These are phyloP conservation scores for Schwanniomyces sp. DNA, from an alignment of 805 yeast species.

Conservation along the genomic window DNA sequence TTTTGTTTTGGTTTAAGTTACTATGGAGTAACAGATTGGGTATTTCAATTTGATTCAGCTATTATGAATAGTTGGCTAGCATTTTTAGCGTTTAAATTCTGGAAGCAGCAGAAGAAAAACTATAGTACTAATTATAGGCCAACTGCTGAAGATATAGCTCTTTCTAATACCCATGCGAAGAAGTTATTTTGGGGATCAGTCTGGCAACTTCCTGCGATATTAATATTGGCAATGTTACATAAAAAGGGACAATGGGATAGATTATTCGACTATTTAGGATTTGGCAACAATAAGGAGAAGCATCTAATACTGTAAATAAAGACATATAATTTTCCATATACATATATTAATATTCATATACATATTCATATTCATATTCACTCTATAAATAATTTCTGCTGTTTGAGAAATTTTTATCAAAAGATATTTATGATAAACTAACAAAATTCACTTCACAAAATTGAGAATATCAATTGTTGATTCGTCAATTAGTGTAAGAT, in stretches of 20 bases:
- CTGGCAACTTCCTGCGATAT: conserved; percentile 87
- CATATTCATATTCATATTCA: neutral
- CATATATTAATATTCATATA: neutral
- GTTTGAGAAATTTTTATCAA: no score
- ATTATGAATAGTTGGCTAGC: conserved; percentile 85
- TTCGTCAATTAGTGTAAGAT: no score
- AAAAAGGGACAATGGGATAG: conserved; percentile 93
- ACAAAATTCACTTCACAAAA: no score
- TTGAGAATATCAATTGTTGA: no score
- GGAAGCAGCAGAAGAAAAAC: conserved; percentile 76
- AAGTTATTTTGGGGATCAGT: conserved; percentile 93
- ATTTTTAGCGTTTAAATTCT: conserved; percentile 75
- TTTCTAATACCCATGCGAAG: conserved; percentile 72
- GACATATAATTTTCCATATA: neutral
- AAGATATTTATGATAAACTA: no score
- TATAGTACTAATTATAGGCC: conserved; percentile 44
- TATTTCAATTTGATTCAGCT: conserved; percentile 78
- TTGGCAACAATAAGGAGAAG: neutral
- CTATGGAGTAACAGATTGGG: conserved; percentile 79
- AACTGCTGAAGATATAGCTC: conserved; percentile 53
- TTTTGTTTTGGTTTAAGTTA: conserved; percentile 80
- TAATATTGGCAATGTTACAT: conserved; percentile 90
- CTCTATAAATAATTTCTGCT: no score
- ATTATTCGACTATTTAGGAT: conserved; percentile 28
- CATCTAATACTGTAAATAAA: neutral